Conservation (phyloP, 2,329 filamentous ascomycete species). For the Colletotrichum eremochloae region DNA sequence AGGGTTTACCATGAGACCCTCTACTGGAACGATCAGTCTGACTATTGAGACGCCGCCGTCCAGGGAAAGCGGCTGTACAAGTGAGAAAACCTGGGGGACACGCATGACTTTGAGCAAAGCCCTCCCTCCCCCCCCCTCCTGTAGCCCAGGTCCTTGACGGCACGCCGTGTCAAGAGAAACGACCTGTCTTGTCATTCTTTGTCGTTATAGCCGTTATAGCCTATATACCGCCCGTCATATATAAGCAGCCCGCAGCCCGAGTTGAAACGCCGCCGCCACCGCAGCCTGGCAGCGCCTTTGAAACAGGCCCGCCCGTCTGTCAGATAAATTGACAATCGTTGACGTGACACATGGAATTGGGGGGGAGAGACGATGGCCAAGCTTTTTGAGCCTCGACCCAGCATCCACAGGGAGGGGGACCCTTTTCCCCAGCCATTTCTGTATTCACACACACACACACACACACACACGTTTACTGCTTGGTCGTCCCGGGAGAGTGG, state of each 20-base stretch:
- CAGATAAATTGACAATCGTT: conserved; percentile 14
- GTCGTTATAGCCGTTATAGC: conserved; percentile 29
- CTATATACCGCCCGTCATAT: conserved; percentile 27
- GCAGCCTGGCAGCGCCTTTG: conserved; percentile 21
- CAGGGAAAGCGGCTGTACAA: conserved; percentile 6
- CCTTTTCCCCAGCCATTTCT: not conserved
- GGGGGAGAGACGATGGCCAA: conserved; percentile 17
- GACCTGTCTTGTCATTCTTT: not conserved
- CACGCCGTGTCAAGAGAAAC: conserved; percentile 35
- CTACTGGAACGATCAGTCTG: conserved; percentile 65
- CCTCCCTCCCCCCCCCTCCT: not conserved
- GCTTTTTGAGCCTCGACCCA: conserved; percentile 37
- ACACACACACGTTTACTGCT: not conserved
- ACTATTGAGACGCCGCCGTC: conserved; percentile 52
- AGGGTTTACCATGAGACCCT: conserved; percentile 60
- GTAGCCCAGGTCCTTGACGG: not conserved
- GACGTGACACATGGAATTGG: conserved; percentile 21
- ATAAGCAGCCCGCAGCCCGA: conserved; percentile 11
- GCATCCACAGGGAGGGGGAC: conserved; percentile 21
- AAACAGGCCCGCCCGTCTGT: conserved; percentile 36
- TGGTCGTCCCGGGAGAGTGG: conserved; percentile 9
- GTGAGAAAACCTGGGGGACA: conserved; percentile 5
- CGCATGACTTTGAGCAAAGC: not conserved
- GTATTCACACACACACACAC: not conserved
- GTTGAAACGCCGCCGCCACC: conserved; percentile 37